phyloP scores from a whole-genome alignment of 2,329 filamentous ascomycete species.

The Periglandula ipomoeae region DNA sequence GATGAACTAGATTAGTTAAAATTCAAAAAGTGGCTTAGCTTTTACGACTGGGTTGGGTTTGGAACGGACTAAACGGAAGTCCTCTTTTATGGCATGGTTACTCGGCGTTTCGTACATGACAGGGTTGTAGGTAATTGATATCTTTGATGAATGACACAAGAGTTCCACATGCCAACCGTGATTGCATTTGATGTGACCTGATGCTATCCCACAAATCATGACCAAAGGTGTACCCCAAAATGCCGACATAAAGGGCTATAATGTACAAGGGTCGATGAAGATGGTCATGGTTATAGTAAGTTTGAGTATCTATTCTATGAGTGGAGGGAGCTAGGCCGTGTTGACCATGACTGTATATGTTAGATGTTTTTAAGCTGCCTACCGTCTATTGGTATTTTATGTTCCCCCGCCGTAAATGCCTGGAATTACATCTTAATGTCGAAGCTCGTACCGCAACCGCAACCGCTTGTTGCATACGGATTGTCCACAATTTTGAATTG shows the following conservation, averaged over 20 bases:
- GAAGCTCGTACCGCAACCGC: constrained; percentile 95
- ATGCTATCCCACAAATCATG: no score
- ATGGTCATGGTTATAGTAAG: no score
- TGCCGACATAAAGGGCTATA: no score
- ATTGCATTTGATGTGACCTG: background rate
- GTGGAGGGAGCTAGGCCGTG: constrained; percentile 3
- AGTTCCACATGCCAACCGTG: constrained; percentile 19
- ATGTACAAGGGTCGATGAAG: no score
- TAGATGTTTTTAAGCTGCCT: no score
- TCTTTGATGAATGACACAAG: constrained; percentile 31
- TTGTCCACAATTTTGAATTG: constrained; percentile 98
- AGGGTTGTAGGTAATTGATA: constrained; percentile 30
- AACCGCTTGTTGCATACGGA: constrained; percentile 83
- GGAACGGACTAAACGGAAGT: constrained; percentile 19
- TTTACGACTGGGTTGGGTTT: constrained; percentile 17
- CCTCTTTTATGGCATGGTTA: constrained; percentile 21
- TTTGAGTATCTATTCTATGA: background rate
- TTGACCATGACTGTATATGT: no score
- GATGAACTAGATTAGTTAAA: constrained; percentile 70
- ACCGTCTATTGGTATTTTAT: no score
- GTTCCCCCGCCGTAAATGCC: background rate
- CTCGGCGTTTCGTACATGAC: constrained; percentile 31
- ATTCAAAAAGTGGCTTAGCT: constrained; percentile 3
- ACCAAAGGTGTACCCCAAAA: no score
- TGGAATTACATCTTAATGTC: constrained; percentile 63